Evolutionary conservation across 768 basidiomycete species (phyloP).

Genomic region (Strobilomyces confusus): DNA sequence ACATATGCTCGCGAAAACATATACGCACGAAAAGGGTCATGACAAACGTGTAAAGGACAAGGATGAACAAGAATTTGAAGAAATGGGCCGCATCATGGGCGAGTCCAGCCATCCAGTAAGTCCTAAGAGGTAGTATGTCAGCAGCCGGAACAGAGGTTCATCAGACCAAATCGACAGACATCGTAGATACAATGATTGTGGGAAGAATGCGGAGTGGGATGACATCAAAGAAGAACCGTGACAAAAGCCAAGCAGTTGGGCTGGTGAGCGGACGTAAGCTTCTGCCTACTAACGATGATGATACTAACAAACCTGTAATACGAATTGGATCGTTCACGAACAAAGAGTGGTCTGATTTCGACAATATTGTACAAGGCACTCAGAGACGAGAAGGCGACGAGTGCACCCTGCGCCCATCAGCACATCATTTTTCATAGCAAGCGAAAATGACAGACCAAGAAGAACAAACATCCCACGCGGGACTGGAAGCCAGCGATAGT

Average conservation of each 20-base stretch:
- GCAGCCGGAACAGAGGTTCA: not conserved
- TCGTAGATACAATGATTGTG: slow-evolving; percentile 79
- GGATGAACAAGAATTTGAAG: slow-evolving; percentile 93
- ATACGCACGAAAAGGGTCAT: slow-evolving; percentile 80
- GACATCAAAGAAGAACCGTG: slow-evolving; percentile 84
- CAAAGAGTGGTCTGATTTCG: slow-evolving; percentile 78
- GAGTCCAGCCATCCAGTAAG: slow-evolving; percentile 96
- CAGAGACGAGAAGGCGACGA: slow-evolving; percentile 87
- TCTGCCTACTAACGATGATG: not conserved
- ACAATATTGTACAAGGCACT: slow-evolving; percentile 90
- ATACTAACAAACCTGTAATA: slow-evolving; percentile 68
- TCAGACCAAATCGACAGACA: slow-evolving; percentile 44
- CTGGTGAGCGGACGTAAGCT: slow-evolving; percentile 33
- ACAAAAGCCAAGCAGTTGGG: slow-evolving; percentile 88
- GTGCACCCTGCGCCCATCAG: slow-evolving; percentile 57
- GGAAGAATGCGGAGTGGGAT: slow-evolving; percentile 86
- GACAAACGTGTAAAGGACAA: slow-evolving; percentile 77
- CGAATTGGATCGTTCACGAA: slow-evolving; percentile 79
- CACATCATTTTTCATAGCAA: not conserved
- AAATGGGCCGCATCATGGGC: slow-evolving; percentile 72
- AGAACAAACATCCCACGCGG: slow-evolving; percentile 91
- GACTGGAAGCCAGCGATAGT: slow-evolving; percentile 93
- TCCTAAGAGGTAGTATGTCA: slow-evolving; percentile 37
- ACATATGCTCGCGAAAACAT: not conserved
- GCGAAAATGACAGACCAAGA: slow-evolving; percentile 51